Evolutionary conservation across 2,329 filamentous ascomycete species (phyloP), one percentile per base, ranked within the genome.

Genomic region (Emergomyces orientalis): DNA sequence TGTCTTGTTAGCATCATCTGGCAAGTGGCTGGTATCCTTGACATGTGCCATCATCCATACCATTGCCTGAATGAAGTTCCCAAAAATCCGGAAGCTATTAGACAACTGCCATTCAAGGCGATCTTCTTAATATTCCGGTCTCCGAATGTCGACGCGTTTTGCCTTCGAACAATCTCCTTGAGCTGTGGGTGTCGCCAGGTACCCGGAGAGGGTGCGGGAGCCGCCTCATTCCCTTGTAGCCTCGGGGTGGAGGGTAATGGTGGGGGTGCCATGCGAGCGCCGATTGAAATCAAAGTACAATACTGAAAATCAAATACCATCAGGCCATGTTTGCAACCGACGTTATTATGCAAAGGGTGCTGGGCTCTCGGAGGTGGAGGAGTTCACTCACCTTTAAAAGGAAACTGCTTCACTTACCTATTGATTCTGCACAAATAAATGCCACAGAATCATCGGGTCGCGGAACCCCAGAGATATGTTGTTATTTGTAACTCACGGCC

Each of bases 141-240:
- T 62, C 87, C 86, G 74, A 97, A 96, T 57, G 82, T 89, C 17
- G 86, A 86, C 25, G 87, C 87, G 73, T 90, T 87, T 72, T 91
- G 89, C 60, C 94, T 86, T 66, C 84, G 84, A 19, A 89, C 86
- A 72, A 99, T 95, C 76, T 97, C 93, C 70, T 91, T 84, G 67
- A 97, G 82, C 66, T 88, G 86, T 41, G 94, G 94, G 74, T 99
- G 94, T 71, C 87, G 85, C 93, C 94, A 99, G 72, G 87, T 90
- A 62, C 93, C 92, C 7, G 90, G 78, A 8, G 77, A 78, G 22
- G 73, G 74, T 9, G 71, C 72, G 58, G 68, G 54, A 14, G 63
- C 57, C 27, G 64, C 45, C 60, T 70, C 71, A 55, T 67, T 60
- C 59, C 68, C 64, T 56, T 73, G 68, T 43, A 72, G 69, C 65